Evolutionary conservation across 2,329 filamentous ascomycete species (phyloP).

Genomic region (Beauveria sp.): DNA sequence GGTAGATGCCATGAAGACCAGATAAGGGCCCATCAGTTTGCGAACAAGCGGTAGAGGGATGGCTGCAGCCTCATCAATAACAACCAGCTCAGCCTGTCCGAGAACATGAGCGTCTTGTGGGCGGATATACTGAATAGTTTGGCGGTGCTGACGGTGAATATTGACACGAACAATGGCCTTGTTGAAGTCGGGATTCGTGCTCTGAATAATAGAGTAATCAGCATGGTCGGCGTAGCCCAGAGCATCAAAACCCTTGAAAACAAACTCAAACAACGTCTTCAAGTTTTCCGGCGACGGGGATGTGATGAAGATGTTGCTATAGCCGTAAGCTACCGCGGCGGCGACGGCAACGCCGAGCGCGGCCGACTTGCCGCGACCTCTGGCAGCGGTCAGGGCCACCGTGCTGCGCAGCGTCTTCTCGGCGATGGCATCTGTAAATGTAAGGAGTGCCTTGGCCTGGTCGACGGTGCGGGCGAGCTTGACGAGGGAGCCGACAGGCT

Average conservation of each 20-base stretch:
- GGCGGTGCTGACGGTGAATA: constrained; percentile 85
- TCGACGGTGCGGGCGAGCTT: constrained; percentile 84
- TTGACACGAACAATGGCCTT: constrained; percentile 98
- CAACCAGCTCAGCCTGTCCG: constrained; percentile 87
- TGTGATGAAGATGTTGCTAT: constrained; percentile 99
- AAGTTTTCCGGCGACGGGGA: constrained; percentile 96
- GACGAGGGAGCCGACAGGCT: constrained; percentile 78
- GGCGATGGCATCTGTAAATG: constrained; percentile 90
- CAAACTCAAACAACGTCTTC: constrained; percentile 96
- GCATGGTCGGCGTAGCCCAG: constrained; percentile 89
- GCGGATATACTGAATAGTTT: constrained; percentile 97
- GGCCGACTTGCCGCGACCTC: constrained; percentile 95
- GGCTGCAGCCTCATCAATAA: constrained; percentile 95
- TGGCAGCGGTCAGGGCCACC: constrained; percentile 83
- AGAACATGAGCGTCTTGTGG: constrained; percentile 93
- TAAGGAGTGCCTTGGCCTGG: constrained; percentile 93
- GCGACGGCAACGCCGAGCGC: constrained; percentile 91
- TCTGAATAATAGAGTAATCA: constrained; percentile 97
- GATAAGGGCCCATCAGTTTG: constrained; percentile 91
- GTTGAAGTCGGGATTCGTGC: constrained; percentile 97
- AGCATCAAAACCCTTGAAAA: constrained; percentile 97
- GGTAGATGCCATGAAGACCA: constrained; percentile 98
- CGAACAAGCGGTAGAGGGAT: constrained; percentile 88
- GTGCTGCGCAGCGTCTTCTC: constrained; percentile 94
- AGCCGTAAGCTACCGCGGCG: constrained; percentile 88